Evolutionary conservation across 495 filamentous ascomycete genomes (phyloP).

Genomic region (Penicillium egyptiacum): DNA sequence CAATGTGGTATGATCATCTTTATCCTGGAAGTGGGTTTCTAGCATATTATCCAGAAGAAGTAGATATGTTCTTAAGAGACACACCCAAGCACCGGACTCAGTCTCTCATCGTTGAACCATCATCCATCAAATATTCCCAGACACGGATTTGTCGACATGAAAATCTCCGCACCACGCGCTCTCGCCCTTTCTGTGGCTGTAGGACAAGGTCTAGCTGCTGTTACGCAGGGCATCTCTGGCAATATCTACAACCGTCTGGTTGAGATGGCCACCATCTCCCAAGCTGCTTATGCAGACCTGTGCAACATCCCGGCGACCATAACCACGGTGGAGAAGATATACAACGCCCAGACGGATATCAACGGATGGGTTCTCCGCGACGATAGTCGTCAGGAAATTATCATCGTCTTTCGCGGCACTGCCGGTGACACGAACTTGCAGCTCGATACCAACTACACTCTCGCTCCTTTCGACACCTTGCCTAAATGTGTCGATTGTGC

Average conservation of each 20-base stretch:
- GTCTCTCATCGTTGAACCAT: neutral
- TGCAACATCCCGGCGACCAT: neutral
- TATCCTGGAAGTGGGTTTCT: neutral
- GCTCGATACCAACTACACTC: neutral
- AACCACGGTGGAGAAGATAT: neutral
- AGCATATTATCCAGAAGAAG: neutral
- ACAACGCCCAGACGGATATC: neutral
- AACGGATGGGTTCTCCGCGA: neutral
- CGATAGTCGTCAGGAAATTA: neutral
- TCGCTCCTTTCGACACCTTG: neutral
- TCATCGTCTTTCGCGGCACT: neutral
- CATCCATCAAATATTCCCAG: neutral
- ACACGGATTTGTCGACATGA: neutral
- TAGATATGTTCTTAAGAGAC: neutral
- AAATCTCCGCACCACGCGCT: neutral
- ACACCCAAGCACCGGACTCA: neutral
- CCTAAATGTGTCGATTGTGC: neutral
- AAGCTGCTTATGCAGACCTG: neutral
- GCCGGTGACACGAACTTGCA: neutral
- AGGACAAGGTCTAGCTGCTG: neutral
- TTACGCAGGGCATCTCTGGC: neutral
- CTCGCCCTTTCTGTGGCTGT: neutral
- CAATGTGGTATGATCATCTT: neutral
- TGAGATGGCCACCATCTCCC: neutral
- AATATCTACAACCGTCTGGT: neutral